Conservation (phyloP, 1,284 basidiomycete species). For the Leccinum angustisporum region DNA sequence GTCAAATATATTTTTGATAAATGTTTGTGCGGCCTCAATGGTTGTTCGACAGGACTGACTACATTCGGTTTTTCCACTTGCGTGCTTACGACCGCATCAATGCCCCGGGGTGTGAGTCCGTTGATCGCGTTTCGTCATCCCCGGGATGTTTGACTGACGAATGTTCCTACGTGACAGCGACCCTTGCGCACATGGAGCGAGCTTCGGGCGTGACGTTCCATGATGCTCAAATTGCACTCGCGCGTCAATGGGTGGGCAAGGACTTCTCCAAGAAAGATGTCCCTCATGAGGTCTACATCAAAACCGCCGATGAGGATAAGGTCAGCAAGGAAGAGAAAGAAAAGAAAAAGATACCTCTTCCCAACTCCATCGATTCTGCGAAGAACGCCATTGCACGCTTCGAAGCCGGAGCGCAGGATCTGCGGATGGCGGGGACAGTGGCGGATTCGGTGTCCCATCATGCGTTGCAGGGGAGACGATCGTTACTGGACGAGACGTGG, state of each 20-base stretch:
- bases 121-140: not conserved
- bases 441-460: constrained; percentile 80
- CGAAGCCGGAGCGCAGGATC: constrained; percentile 55
- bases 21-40: constrained; percentile 3
- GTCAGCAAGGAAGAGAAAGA: constrained; percentile 52
- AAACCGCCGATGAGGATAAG: constrained; percentile 45
- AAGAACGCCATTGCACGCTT: constrained; percentile 63
- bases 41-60: constrained; percentile 55
- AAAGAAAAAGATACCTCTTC: constrained; percentile 64
- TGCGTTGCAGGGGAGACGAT: constrained; percentile 60
- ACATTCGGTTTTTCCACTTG: constrained; percentile 88
- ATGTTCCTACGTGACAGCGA: constrained; percentile 34
- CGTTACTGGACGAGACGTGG: constrained; percentile 76
- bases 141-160: constrained; percentile 2
- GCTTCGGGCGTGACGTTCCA: constrained; percentile 79
- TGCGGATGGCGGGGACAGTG: constrained; percentile 60
- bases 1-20: not conserved
- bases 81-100: constrained; percentile 91
- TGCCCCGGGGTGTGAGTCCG: constrained; percentile 58
- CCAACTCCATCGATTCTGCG: constrained; percentile 65
- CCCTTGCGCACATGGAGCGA: constrained; percentile 65
- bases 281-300: constrained; percentile 54
- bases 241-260: constrained; percentile 76
- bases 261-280: constrained; percentile 39
- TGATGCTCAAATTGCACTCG: constrained; percentile 84